Percentiles rank a stretch among this genome's conserved stretches.
phyloP scores from a whole-genome alignment of 2,329 filamentous ascomycete species.

The Dryadomyces quercus-mongolicae region DNA sequence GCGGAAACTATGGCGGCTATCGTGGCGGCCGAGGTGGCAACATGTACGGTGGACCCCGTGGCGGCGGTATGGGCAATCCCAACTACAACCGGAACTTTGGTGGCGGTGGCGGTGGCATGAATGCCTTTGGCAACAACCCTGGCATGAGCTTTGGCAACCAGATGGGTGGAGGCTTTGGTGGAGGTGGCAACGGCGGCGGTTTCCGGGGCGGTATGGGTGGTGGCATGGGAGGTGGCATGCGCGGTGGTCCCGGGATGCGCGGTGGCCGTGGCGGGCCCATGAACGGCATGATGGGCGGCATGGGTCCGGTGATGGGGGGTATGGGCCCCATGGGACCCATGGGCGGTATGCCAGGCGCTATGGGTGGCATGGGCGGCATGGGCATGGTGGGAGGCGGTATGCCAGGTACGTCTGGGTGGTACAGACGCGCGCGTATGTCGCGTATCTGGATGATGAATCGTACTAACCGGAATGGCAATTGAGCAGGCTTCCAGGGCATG shows the following conservation, averaged over 20 bases:
- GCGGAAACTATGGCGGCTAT: constrained; percentile 24
- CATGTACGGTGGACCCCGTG: constrained; percentile 23
- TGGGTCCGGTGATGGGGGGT: constrained; percentile 24
- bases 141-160: constrained; percentile 21
- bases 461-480: not conserved
- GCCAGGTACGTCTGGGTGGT: constrained; percentile 30
- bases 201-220: constrained; percentile 38
- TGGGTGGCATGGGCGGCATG: constrained; percentile 41
- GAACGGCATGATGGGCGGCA: constrained; percentile 14
- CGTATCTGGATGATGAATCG: not conserved
- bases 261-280: constrained; percentile 26
- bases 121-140: constrained; percentile 20
- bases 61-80: constrained; percentile 21
- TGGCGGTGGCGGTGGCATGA: constrained; percentile 26
- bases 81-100: constrained; percentile 28
- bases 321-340: constrained; percentile 34
- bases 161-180: constrained; percentile 36
- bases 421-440: no score
- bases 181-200: constrained; percentile 29
- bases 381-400: constrained; percentile 34
- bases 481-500: constrained; percentile 54
- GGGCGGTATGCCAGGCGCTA: constrained; percentile 19
- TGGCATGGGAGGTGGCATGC: constrained; percentile 36
- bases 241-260: constrained; percentile 33
- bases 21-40: constrained; percentile 15